Evolutionary conservation across 192 early-diverging fungal species (phyloP).

Genomic region (Dimargaris cristalligena): DNA sequence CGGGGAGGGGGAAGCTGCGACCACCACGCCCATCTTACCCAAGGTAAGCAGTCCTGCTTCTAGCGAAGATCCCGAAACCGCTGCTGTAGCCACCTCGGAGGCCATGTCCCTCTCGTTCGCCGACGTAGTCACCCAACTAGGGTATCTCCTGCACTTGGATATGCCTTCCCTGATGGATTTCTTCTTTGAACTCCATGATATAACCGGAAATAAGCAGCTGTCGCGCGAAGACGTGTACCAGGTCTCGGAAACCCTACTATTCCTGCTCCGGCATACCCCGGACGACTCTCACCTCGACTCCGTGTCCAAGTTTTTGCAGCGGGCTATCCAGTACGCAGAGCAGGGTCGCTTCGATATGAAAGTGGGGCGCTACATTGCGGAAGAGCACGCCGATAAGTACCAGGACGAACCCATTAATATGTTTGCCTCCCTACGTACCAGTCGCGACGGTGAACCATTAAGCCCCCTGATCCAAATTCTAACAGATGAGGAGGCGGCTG

Average conservation of each 20-base stretch:
- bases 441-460: not conserved
- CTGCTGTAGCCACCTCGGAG: conserved; percentile 12
- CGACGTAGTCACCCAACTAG: conserved; percentile 62
- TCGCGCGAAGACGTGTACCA: conserved; percentile 64
- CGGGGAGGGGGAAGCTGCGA: not conserved
- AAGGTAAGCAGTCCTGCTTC: too few relatives aligned
- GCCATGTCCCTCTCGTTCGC: conserved; percentile 45
- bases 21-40: too few relatives aligned
- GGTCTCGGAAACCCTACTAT: conserved; percentile 72
- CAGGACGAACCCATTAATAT: conserved; percentile 6
- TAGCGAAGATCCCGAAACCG: not conserved
- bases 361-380: conserved; percentile 5
- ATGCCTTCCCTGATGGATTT: conserved; percentile 56
- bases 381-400: conserved; percentile 13
- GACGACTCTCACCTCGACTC: conserved; percentile 38
- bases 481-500: conserved; percentile 10
- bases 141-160: conserved; percentile 56
- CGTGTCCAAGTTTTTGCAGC: conserved; percentile 40
- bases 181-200: conserved; percentile 73
- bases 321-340: conserved; percentile 39
- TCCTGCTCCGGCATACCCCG: conserved; percentile 42
- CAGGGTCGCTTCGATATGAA: conserved; percentile 13
- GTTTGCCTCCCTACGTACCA: not conserved
- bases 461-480: not conserved
- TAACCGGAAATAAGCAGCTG: conserved; percentile 41